Evolutionary conservation across 331 rosid genomes (phyloP).

Genomic region (Malus hybrid): DNA sequence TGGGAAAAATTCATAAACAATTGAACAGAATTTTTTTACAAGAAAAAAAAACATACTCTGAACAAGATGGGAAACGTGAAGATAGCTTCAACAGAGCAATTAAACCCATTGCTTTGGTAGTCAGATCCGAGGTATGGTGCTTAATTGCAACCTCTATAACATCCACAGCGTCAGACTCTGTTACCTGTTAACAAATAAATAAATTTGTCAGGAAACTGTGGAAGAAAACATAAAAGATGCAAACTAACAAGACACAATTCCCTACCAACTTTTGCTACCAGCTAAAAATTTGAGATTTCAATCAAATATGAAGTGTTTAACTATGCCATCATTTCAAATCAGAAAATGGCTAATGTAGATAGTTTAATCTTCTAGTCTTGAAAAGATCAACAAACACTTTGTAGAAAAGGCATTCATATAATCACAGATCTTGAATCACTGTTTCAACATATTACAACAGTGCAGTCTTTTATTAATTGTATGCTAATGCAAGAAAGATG

Average conservation of each 20-base stretch:
- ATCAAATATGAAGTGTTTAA: not conserved
- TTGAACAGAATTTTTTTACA: not conserved
- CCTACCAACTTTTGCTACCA: not conserved
- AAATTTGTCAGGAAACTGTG: not conserved
- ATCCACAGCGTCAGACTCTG: slow-evolving; percentile 85
- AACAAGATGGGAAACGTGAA: slow-evolving; percentile 92
- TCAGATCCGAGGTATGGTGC: slow-evolving; percentile 63
- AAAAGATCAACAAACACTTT: not conserved
- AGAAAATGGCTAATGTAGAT: not conserved
- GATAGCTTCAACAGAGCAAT: slow-evolving; percentile 84
- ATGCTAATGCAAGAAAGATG: not conserved
- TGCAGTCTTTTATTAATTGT: not conserved
- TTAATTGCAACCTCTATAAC: slow-evolving; percentile 62
- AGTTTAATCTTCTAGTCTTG: not conserved
- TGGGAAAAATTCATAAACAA: not conserved
- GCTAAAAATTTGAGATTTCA: not conserved
- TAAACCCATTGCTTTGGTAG: slow-evolving; percentile 90
- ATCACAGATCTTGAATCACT: not conserved
- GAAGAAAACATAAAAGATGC: not conserved
- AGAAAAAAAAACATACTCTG: slow-evolving; percentile 55
- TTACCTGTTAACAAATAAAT: slow-evolving; percentile 49
- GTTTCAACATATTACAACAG: not conserved
- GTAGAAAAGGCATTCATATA: not conserved
- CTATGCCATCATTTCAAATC: not conserved
- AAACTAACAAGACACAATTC: not conserved